These are phyloP conservation scores for Bipolaris gigantea DNA, from an alignment of 2,329 filamentous ascomycete genomes.

Conservation along the genomic window DNA sequence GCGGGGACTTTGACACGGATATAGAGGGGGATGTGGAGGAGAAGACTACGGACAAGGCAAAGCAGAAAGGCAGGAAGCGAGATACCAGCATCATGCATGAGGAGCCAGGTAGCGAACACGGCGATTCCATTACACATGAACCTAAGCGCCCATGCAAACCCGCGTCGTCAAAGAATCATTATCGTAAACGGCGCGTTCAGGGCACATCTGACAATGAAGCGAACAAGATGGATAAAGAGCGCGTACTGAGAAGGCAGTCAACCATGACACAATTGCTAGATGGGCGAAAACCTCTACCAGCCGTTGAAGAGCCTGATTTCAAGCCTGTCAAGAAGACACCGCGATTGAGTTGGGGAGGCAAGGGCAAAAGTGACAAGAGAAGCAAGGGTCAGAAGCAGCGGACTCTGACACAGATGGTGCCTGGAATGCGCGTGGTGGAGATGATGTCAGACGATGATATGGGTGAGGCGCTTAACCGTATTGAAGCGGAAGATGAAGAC, in stretches of 20 bases:
- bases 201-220: constrained; percentile 9
- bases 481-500: constrained; percentile 18
- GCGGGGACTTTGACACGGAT: constrained; percentile 11
- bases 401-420: constrained; percentile 43
- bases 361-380: constrained; percentile 9
- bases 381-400: constrained; percentile 29
- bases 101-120: constrained; percentile 7
- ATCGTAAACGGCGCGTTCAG: constrained; percentile 3
- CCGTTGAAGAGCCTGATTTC: constrained; percentile 28
- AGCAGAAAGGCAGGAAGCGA: constrained; percentile 22
- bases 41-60: background rate
- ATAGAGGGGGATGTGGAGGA: constrained; percentile 7
- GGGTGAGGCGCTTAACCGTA: constrained; percentile 20
- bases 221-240: constrained; percentile 2
- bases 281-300: constrained; percentile 27
- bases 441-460: constrained; percentile 25
- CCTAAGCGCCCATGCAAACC: constrained; percentile 27
- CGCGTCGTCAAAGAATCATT: constrained; percentile 1
- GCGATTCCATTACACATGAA: constrained; percentile 4
- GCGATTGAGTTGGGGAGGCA: constrained; percentile 27
- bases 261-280: constrained; percentile 42
- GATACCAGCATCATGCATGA: constrained; percentile 12
- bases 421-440: constrained; percentile 24
- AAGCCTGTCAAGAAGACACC: constrained; percentile 23
- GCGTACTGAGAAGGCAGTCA: constrained; percentile 34